phyloP scores from a whole-genome alignment of 345 rosid genomes.

The Citrus sinensis region DVS_A1.0 CM039162.1:26979501-26980000 shows the following conservation, averaged over 20 bases:
- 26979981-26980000: not conserved
- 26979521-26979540: too few relatives aligned
- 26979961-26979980: conserved; percentile 4
- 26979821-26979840: conserved; percentile 22
- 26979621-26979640: too few relatives aligned
- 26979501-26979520: too few relatives aligned
- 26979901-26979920: conserved; percentile 30
- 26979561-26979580: not conserved
- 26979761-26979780: conserved; percentile 26
- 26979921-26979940: conserved; percentile 38
- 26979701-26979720: conserved; percentile 28
- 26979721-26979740: conserved; percentile 41
- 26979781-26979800: not conserved
- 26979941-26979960: conserved; percentile 22
- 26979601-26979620: too few relatives aligned
- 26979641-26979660: too few relatives aligned
- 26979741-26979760: conserved; percentile 23
- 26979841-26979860: conserved; percentile 17
- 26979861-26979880: conserved; percentile 10
- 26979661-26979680: not conserved
- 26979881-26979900: conserved; percentile 12
- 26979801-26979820: conserved; percentile 26
- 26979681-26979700: not conserved
- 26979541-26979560: too few relatives aligned
- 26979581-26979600: too few relatives aligned